Percentiles rank a stretch among this genome's conserved stretches.
These are phyloP conservation scores for Nitzschia sp. DNA, from an alignment of 108 stramenopile species.

Conservation along the genomic window DNA sequence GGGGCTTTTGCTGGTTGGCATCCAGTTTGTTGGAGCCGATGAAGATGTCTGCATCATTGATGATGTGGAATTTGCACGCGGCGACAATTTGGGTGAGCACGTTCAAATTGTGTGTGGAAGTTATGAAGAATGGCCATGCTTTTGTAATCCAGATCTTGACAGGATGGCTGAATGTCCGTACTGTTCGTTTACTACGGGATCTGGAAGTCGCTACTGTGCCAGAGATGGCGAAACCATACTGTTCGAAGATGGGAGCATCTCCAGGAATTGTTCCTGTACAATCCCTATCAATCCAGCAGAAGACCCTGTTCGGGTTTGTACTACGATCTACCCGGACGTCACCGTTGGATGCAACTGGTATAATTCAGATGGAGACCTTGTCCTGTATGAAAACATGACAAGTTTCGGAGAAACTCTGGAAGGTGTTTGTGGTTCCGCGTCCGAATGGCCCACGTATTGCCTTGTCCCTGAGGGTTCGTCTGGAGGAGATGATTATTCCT, in stretches of 20 bases:
- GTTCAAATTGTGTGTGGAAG: constrained; percentile 2
- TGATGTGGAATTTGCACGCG: not conserved
- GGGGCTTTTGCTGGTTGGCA: not conserved
- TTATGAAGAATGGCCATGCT: constrained; percentile 19
- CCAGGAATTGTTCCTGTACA: constrained; percentile 8
- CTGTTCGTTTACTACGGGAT: constrained; percentile 5
- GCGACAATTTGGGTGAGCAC: constrained; percentile 15
- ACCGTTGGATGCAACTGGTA: constrained; percentile 14
- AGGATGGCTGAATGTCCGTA: constrained; percentile 14
- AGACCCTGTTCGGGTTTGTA: constrained; percentile 8
- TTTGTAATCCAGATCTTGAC: constrained; percentile 11
- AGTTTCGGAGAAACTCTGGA: constrained; percentile 11
- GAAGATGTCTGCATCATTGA: constrained; percentile 13
- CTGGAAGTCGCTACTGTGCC: constrained; percentile 16
- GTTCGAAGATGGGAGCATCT: constrained; percentile 14
- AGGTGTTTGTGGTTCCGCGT: constrained; percentile 11
- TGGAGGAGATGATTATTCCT: constrained; percentile 16
- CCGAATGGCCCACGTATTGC: constrained; percentile 17
- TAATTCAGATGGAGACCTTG: constrained; percentile 1
- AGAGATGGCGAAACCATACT: constrained; percentile 10
- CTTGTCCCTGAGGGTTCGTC: constrained; percentile 6
- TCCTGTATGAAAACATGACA: not conserved
- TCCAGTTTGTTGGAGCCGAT: not conserved
- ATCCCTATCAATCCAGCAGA: constrained; percentile 14
- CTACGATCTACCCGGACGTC: not conserved